Percentiles rank a stretch among this genome's conserved stretches.
Evolutionary conservation across 1,284 basidiomycete species (phyloP).

Genomic region (Peniophora sp.): DNA sequence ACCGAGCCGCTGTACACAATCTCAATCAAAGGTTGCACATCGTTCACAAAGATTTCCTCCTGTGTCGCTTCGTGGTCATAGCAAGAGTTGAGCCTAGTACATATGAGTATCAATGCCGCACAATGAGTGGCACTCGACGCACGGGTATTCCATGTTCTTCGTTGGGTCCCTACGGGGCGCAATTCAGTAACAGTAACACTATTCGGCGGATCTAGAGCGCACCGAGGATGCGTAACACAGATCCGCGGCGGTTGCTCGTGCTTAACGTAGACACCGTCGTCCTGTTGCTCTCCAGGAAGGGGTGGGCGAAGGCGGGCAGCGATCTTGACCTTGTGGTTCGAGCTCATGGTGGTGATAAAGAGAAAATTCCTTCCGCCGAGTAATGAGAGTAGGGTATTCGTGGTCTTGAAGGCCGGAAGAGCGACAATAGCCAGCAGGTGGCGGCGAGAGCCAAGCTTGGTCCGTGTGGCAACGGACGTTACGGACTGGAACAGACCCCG

Average conservation of each 20-base stretch:
- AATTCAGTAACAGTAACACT: too few species aligned
- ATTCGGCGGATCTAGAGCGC: too few species aligned
- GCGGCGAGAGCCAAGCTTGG: neutral
- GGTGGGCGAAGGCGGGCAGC: conserved; percentile 60
- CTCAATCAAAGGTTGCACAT: conserved; percentile 64
- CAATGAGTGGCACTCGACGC: conserved; percentile 16
- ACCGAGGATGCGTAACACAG: conserved; percentile 58
- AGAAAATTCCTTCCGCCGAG: too few species aligned
- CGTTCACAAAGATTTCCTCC: conserved; percentile 61
- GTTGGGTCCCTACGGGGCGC: conserved; percentile 8
- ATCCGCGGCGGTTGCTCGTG: conserved; percentile 37
- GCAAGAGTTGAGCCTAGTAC: conserved; percentile 55
- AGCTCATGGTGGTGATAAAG: neutral
- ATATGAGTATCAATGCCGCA: neutral
- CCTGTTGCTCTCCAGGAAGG: conserved; percentile 50
- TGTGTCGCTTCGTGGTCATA: conserved; percentile 61
- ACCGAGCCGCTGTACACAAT: conserved; percentile 65
- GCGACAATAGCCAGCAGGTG: neutral
- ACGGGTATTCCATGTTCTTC: conserved; percentile 70
- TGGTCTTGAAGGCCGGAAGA: neutral
- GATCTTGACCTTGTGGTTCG: conserved; percentile 35
- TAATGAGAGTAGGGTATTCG: too few species aligned
- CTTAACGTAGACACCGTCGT: conserved; percentile 44
- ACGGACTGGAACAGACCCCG: neutral
- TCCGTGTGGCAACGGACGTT: neutral